Evolutionary conservation across 306 rosid genomes (phyloP).

Genomic region (Carpinus viminea): DNA sequence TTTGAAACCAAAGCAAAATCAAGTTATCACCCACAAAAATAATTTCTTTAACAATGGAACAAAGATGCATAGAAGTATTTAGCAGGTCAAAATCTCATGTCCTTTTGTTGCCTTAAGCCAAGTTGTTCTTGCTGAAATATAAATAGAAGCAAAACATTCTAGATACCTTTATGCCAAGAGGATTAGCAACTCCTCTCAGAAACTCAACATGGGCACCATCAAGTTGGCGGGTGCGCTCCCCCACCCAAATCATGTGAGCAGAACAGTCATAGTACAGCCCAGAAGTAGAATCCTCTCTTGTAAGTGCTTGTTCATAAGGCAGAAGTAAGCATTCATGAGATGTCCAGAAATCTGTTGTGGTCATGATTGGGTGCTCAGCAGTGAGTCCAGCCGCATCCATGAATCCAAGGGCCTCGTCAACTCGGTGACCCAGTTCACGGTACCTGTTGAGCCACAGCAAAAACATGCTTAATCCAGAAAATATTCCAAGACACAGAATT

Average conservation of each 20-base stretch:
- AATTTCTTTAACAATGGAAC: not conserved
- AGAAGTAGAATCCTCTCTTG: conserved; percentile 49
- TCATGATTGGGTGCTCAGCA: conserved; percentile 42
- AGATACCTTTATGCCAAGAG: conserved; percentile 45
- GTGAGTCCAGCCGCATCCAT: conserved; percentile 44
- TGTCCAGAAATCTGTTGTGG: conserved; percentile 47
- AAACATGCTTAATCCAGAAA: not conserved
- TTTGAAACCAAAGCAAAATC: not conserved
- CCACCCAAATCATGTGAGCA: conserved; percentile 52
- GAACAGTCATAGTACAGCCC: conserved; percentile 47
- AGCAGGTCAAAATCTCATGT: not conserved
- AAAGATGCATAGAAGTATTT: not conserved
- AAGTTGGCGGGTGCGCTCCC: conserved; percentile 51
- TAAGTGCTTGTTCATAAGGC: conserved; percentile 51
- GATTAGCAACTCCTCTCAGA: conserved; percentile 48
- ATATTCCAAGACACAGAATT: not conserved
- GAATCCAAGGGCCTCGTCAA: conserved; percentile 50
- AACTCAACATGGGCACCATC: conserved; percentile 52
- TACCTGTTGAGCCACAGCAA: conserved; percentile 22
- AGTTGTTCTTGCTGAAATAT: not conserved
- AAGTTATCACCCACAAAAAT: not conserved
- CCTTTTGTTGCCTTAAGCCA: too few relatives aligned
- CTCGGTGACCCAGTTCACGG: conserved; percentile 43
- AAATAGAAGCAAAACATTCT: not conserved
- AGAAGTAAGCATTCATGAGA: conserved; percentile 52